phyloP scores from a whole-genome alignment of 2,329 filamentous ascomycete genomes.

The Penicillium sp. region DNA sequence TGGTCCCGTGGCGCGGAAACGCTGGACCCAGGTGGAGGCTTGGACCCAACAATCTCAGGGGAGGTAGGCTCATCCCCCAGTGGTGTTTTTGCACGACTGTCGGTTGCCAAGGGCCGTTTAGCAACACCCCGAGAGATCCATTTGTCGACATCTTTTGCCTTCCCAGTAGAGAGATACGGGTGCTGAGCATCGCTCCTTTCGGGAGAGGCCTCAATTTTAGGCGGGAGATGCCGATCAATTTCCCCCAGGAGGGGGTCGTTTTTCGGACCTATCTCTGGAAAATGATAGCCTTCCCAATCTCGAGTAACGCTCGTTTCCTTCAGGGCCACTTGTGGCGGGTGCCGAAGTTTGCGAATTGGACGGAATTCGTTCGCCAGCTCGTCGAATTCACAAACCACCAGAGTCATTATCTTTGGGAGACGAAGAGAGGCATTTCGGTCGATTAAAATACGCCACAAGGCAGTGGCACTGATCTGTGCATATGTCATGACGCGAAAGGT shows the following conservation, averaged over 20 bases:
- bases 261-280: neutral
- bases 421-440: neutral
- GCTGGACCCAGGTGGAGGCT: neutral
- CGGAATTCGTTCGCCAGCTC: neutral
- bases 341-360: conserved; percentile 1
- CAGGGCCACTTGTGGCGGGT: neutral
- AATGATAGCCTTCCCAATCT: neutral
- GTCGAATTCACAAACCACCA: conserved; percentile 4
- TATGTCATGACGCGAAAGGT: conserved; percentile 1
- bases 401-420: neutral
- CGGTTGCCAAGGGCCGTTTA: neutral
- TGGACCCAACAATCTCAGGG: neutral
- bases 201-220: neutral
- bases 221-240: neutral
- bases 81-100: neutral
- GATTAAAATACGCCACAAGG: neutral
- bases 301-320: neutral
- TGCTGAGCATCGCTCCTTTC: neutral
- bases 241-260: neutral
- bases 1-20: neutral
- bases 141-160: neutral
- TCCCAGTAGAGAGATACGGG: neutral
- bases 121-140: neutral
- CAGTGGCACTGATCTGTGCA: neutral
- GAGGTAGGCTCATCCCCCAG: neutral